A percentile compares a stretch with the other conserved stretches of the same genome.
These are phyloP conservation scores for Mycena floridula DNA, from an alignment of 768 basidiomycete genomes.

Conservation along the genomic window DNA sequence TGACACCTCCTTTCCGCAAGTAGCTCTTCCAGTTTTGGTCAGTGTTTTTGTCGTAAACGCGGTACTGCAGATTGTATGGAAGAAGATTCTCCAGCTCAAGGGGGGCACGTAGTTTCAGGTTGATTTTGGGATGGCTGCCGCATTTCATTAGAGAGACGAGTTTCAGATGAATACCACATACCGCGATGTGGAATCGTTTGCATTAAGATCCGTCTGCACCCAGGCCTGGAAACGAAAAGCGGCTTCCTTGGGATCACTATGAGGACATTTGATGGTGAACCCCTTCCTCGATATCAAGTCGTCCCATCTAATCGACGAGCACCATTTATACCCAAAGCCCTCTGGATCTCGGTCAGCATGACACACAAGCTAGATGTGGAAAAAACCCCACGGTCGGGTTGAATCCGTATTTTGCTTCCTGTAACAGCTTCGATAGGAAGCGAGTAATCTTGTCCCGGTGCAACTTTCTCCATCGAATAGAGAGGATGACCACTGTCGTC, in stretches of 20 bases:
- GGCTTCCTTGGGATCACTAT: conserved; percentile 73
- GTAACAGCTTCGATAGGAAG: conserved; percentile 89
- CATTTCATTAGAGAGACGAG: conserved; percentile 1
- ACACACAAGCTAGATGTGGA: neutral
- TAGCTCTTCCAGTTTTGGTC: conserved; percentile 95
- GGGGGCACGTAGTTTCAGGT: conserved; percentile 83
- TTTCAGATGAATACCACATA: conserved; percentile 19
- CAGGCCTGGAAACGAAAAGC: conserved; percentile 94
- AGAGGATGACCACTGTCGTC: conserved; percentile 80
- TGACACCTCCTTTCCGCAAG: conserved; percentile 85
- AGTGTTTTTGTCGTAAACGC: conserved; percentile 94
- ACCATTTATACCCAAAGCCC: conserved; percentile 97
- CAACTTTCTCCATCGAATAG: conserved; percentile 78
- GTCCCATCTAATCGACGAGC: conserved; percentile 80
- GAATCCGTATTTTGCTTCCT: conserved; percentile 73
- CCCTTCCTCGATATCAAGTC: conserved; percentile 66
- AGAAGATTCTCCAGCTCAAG: conserved; percentile 93
- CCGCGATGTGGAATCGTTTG: conserved; percentile 44
- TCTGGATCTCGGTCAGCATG: conserved; percentile 38
- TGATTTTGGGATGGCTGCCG: conserved; percentile 83
- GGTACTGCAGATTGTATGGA: conserved; percentile 90
- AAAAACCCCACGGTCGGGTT: conserved; percentile 79
- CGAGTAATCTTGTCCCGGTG: conserved; percentile 84
- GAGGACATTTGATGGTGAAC: conserved; percentile 82
- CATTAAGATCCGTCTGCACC: conserved; percentile 59